Evolutionary conservation across 208 protist genomes (phyloP), one percentile per base, ranked within the genome.

Genomic region (Zelonia costaricensis): DNA sequence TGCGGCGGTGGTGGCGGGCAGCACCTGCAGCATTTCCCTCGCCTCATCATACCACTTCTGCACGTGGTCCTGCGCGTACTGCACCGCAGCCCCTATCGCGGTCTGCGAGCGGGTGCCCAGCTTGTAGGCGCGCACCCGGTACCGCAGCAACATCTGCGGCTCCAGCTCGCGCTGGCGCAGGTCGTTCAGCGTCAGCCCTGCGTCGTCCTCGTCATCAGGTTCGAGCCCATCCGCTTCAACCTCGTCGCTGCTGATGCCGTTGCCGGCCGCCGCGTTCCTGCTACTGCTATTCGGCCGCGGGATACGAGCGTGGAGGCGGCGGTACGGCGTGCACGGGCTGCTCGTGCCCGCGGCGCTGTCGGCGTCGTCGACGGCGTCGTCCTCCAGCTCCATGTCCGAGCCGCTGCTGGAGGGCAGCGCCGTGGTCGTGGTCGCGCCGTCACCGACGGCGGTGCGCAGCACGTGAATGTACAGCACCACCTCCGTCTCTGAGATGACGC

Each of bases 391-490:
- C 3, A 43, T 38, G 18, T 73, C 47, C 9, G 66, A 71, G 3
- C 35, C 44, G 16, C 23, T n/a, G 49, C 44, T 45, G 16, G 69
- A 69, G 13, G 46, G 58, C 57, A 52, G 31, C 51, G 51, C 43
- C 6, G 63, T 61, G 38, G 47, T n/a, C n/a, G n/a, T 33, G 23
- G 55, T 28, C 30, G 23, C 25, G 10, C 54, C 49, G 27, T 69
- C 55, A 0, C 62, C 55, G 4, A 69, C 63, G n/a, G 49, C 20
- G 28, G 51, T 39, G 25, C 73, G 71, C 43, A 72, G 55, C 10
- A 69, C 71, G 33, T 71, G 64, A 33, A 78, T 78, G 60, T 62
- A 78, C 10, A 78, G 45, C 3, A 67, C 51, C 40, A 71, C 28
- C 43, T 78, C 71, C 12, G 38, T 72, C 33, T 59, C 39, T 9